phyloP scores from a whole-genome alignment of 2,329 filamentous ascomycete genomes.

The Talaromyces pinophilus region DNA sequence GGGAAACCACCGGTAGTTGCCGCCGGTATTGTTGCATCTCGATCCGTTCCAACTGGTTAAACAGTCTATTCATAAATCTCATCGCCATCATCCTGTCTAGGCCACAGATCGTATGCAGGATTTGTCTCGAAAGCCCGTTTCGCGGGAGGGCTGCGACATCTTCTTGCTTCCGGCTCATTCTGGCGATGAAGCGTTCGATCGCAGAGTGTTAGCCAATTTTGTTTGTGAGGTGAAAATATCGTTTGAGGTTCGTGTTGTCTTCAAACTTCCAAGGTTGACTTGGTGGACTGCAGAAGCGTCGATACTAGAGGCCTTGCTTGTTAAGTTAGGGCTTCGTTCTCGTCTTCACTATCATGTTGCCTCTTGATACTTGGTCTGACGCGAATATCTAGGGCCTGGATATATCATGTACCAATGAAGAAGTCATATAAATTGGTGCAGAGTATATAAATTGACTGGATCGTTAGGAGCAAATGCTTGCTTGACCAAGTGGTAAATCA shows the following conservation, averaged over 20 bases:
- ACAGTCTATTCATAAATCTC: not conserved
- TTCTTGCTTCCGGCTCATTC: not conserved
- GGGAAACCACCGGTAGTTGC: not conserved
- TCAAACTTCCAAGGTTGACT: not conserved
- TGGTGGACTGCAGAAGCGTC: not conserved
- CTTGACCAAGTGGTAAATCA: not conserved
- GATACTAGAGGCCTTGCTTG: too few species aligned
- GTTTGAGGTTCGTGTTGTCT: not conserved
- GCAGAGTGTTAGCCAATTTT: too few species aligned
- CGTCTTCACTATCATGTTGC: too few species aligned
- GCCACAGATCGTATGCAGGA: not conserved
- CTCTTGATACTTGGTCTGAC: not conserved
- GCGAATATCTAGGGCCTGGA: not conserved
- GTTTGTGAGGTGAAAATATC: not conserved
- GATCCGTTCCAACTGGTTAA: not conserved
- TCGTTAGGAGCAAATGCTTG: not conserved
- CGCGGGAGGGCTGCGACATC: not conserved
- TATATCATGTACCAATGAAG: too few species aligned
- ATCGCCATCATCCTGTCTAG: not conserved
- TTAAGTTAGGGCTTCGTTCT: not conserved
- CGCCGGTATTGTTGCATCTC: not conserved
- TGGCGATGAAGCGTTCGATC: not conserved
- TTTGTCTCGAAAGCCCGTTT: not conserved
- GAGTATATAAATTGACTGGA: too few species aligned
- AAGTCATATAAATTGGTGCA: not conserved